Conservation (phyloP, 192 early-diverging fungal species). For the Chytriomyces sp. region DNA sequence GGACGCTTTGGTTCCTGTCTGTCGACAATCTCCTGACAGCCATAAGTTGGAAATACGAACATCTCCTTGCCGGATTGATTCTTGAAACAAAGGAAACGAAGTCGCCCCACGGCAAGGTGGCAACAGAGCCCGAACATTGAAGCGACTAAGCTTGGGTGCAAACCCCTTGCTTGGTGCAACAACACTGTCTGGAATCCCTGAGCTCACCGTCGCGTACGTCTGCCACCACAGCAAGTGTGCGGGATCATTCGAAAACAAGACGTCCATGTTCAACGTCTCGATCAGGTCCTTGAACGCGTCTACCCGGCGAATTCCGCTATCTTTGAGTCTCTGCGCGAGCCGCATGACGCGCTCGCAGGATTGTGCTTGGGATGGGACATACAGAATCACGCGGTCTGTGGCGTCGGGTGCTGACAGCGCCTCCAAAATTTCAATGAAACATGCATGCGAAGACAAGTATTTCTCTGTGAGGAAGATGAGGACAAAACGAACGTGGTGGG, state of each 20-base stretch:
- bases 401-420: background rate
- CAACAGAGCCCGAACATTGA: background rate
- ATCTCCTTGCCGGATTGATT: too few relatives aligned
- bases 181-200: background rate
- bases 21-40: background rate
- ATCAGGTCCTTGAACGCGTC: background rate
- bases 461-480: slow-evolving; percentile 14
- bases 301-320: background rate
- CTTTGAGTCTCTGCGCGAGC: background rate
- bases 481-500: slow-evolving; percentile 9
- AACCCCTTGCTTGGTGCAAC: background rate
- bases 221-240: slow-evolving; percentile 22
- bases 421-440: slow-evolving; percentile 19
- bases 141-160: background rate
- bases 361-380: background rate
- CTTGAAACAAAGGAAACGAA: too few relatives aligned
- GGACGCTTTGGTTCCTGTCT: slow-evolving; percentile 7
- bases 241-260: background rate
- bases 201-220: background rate
- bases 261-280: background rate
- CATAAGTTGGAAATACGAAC: slow-evolving; percentile 12
- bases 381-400: slow-evolving; percentile 13
- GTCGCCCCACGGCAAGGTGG: background rate
- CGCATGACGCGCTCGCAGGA: background rate
- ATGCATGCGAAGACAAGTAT: background rate